A percentile compares a stretch with the other conserved stretches of the same genome.
phyloP scores from a whole-genome alignment of 1,284 basidiomycete genomes.

The Pseudozyma sp. region DNA sequence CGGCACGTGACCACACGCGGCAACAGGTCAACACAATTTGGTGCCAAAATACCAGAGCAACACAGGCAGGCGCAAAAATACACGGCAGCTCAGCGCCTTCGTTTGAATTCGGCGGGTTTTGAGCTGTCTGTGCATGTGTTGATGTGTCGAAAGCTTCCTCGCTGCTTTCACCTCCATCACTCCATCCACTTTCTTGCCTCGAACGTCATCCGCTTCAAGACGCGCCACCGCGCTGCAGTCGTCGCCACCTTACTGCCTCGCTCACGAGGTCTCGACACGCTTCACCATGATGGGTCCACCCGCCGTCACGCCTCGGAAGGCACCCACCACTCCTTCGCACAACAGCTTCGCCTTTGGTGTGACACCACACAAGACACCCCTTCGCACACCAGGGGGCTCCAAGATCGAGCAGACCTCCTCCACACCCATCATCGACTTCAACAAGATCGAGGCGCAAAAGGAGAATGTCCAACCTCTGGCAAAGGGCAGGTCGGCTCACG shows the following conservation, averaged over 20 bases:
- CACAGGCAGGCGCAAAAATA: background rate
- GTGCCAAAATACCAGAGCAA: constrained; percentile 2
- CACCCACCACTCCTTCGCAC: constrained; percentile 30
- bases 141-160: too few relatives aligned
- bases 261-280: background rate
- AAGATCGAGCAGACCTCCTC: constrained; percentile 64
- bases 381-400: constrained; percentile 55
- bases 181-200: too few relatives aligned
- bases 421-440: constrained; percentile 67
- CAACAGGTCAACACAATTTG: constrained; percentile 12
- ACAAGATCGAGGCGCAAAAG: constrained; percentile 72
- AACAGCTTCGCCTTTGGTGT: constrained; percentile 23
- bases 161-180: too few relatives aligned
- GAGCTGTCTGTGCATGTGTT: background rate
- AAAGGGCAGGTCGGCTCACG: constrained; percentile 73
- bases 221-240: background rate
- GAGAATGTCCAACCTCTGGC: constrained; percentile 75
- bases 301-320: constrained; percentile 50
- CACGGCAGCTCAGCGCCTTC: constrained; percentile 3
- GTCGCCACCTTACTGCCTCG: background rate
- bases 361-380: constrained; percentile 61
- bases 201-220: too few relatives aligned
- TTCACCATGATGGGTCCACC: constrained; percentile 40
- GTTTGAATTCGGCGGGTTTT: background rate
- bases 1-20: constrained; percentile 42